These are phyloP conservation scores for Podospora tetraspora DNA, from an alignment of 495 filamentous ascomycete genomes.

Conservation along the genomic window DNA sequence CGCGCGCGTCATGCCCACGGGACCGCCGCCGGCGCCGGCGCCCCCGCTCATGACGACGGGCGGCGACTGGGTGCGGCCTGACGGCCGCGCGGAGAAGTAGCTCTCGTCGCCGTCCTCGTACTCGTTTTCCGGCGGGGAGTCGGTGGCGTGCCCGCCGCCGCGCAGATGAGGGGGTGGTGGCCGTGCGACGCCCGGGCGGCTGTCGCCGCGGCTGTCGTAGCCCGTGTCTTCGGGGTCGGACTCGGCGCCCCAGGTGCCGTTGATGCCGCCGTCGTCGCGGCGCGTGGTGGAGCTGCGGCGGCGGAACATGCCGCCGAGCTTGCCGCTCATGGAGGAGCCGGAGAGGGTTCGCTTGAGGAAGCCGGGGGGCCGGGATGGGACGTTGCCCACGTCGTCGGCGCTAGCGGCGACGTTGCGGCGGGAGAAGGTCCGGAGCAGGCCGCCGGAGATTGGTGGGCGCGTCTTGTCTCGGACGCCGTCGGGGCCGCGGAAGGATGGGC, in stretches of 20 bases:
- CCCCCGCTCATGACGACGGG: constrained; percentile 18
- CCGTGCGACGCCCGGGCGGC: neutral
- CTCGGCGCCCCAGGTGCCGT: constrained; percentile 43
- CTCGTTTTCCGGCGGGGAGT: constrained; percentile 28
- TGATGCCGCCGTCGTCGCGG: constrained; percentile 46
- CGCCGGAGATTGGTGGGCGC: constrained; percentile 30
- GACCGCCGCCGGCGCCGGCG: constrained; percentile 12
- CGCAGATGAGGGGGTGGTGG: neutral
- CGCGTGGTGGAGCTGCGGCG: constrained; percentile 40
- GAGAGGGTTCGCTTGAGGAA: constrained; percentile 53
- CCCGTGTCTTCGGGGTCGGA: constrained; percentile 30
- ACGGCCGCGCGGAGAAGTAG: constrained; percentile 35
- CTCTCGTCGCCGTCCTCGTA: constrained; percentile 40
- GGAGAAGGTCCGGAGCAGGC: constrained; percentile 37
- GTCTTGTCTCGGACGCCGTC: constrained; percentile 25
- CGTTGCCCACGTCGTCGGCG: constrained; percentile 40
- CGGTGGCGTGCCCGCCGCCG: constrained; percentile 28
- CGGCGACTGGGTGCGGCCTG: neutral
- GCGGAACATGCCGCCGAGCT: constrained; percentile 45
- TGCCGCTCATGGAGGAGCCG: constrained; percentile 22
- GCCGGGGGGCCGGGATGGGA: constrained; percentile 51
- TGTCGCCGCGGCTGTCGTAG: constrained; percentile 18
- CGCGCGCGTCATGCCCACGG: constrained; percentile 14
- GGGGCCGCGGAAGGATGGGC: constrained; percentile 24
- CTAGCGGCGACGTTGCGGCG: constrained; percentile 30